Conservation (phyloP, 768 basidiomycete species). For the Tricholoma bakamatsutake region DNA sequence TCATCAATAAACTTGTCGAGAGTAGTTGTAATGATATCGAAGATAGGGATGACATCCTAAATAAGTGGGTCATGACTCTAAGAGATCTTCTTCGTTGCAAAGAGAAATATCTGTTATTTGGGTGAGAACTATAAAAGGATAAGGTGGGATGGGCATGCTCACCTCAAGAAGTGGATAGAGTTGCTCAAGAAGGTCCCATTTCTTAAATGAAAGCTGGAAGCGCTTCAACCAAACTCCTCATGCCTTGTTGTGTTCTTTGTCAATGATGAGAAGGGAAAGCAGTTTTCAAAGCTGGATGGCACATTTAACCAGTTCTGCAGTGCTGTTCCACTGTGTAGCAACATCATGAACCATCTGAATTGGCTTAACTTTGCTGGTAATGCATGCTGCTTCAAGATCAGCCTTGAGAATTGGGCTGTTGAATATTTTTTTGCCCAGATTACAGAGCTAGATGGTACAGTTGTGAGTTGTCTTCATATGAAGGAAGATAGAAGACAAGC, state of each 20-base stretch:
- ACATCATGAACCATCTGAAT: slow-evolving; percentile 16
- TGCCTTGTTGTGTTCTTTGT: slow-evolving; percentile 6
- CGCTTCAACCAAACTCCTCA: background rate
- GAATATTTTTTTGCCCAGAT: slow-evolving; percentile 17
- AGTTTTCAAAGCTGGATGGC: slow-evolving; percentile 14
- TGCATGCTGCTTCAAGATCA: slow-evolving; percentile 10
- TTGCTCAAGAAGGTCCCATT: slow-evolving; percentile 19
- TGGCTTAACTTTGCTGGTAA: background rate
- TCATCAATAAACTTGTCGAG: slow-evolving; percentile 16
- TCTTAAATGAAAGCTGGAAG: slow-evolving; percentile 16
- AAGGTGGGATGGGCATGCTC: too few species aligned
- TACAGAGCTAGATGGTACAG: too few species aligned
- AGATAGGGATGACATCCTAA: slow-evolving; percentile 23
- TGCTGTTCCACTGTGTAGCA: slow-evolving; percentile 21
- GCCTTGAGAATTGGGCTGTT: slow-evolving; percentile 12
- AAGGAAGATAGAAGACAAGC: too few species aligned
- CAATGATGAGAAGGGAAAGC: slow-evolving; percentile 11
- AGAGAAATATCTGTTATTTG: too few species aligned
- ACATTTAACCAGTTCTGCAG: slow-evolving; percentile 12
- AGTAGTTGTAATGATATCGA: slow-evolving; percentile 18
- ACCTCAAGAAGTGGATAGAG: slow-evolving; percentile 19
- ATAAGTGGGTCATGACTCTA: slow-evolving; percentile 13
- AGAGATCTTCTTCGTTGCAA: background rate
- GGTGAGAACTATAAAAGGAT: too few species aligned
- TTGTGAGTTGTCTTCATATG: too few species aligned